Conservation (phyloP, 2,329 filamentous ascomycete species). For the Monilinia laxa region DNA sequence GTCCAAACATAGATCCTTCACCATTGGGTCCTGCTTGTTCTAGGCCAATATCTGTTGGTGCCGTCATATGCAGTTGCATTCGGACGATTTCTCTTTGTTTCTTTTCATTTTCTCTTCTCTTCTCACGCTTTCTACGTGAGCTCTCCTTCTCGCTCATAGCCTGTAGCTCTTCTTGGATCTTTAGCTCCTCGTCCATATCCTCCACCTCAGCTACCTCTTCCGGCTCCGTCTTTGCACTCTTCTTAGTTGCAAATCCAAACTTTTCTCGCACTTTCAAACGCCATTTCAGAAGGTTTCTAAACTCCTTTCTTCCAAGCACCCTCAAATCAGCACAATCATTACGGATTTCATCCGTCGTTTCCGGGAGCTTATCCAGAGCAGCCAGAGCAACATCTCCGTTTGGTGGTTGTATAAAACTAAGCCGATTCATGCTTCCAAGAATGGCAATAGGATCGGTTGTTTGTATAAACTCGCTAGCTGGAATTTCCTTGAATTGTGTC, state of each 20-base stretch:
- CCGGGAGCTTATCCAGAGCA: slow-evolving; percentile 79
- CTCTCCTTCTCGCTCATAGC: slow-evolving; percentile 76
- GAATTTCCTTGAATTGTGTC: slow-evolving; percentile 84
- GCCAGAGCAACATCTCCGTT: slow-evolving; percentile 85
- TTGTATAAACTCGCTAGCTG: slow-evolving; percentile 91
- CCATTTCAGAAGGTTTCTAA: slow-evolving; percentile 87
- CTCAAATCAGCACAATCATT: slow-evolving; percentile 80
- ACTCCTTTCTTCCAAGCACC: slow-evolving; percentile 90
- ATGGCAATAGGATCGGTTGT: slow-evolving; percentile 91
- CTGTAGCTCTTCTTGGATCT: slow-evolving; percentile 84
- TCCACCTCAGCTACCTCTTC: slow-evolving; percentile 75
- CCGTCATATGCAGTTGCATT: slow-evolving; percentile 96
- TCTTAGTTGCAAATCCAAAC: slow-evolving; percentile 80
- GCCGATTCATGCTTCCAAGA: slow-evolving; percentile 78
- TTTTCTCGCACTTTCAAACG: slow-evolving; percentile 83
- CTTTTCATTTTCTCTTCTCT: slow-evolving; percentile 84
- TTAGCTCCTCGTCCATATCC: slow-evolving; percentile 91
- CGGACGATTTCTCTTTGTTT: slow-evolving; percentile 94
- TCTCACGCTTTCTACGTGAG: slow-evolving; percentile 76
- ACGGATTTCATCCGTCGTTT: slow-evolving; percentile 81
- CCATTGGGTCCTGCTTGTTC: slow-evolving; percentile 79
- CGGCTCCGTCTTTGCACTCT: slow-evolving; percentile 44
- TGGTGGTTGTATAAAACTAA: slow-evolving; percentile 76
- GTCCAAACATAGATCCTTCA: slow-evolving; percentile 79
- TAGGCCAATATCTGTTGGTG: slow-evolving; percentile 92